phyloP scores from a whole-genome alignment of 2,329 filamentous ascomycete genomes.

The Colletotrichum tabaci region DNA sequence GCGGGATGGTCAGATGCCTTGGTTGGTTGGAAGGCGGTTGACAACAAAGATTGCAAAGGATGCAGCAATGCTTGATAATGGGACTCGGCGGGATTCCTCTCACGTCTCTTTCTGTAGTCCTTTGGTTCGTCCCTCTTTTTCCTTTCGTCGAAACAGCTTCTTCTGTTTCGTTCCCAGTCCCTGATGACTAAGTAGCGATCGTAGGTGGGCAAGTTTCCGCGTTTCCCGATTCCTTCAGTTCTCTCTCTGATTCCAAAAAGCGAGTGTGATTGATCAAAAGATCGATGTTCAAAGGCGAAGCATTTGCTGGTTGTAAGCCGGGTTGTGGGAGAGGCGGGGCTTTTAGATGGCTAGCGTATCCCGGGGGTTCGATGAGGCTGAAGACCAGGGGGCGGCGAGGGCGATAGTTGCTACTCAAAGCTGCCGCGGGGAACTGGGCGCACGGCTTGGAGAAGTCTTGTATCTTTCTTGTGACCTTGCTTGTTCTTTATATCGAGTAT shows the following conservation, averaged over 20 bases:
- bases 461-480: slow-evolving; percentile 10
- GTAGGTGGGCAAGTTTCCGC: slow-evolving; percentile 48
- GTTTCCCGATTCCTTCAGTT: slow-evolving; percentile 26
- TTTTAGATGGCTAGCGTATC: slow-evolving; percentile 10
- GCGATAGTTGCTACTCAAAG: slow-evolving; percentile 16
- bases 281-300: slow-evolving; percentile 28
- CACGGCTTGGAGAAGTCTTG: slow-evolving; percentile 2
- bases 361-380: slow-evolving; percentile 18
- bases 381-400: slow-evolving; percentile 27
- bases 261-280: slow-evolving; percentile 50
- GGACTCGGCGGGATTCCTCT: slow-evolving; percentile 32
- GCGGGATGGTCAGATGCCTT: slow-evolving; percentile 10
- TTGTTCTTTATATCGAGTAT: slow-evolving; percentile 40
- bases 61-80: slow-evolving; percentile 21
- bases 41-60: slow-evolving; percentile 28
- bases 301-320: slow-evolving; percentile 34
- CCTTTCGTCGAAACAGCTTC: slow-evolving; percentile 4
- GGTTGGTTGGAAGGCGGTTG: slow-evolving; percentile 4
- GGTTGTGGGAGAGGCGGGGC: slow-evolving; percentile 1
- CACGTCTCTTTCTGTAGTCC: slow-evolving; percentile 38
- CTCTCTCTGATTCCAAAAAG: slow-evolving; percentile 46
- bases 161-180: slow-evolving; percentile 23
- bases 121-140: slow-evolving; percentile 35
- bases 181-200: slow-evolving; percentile 55
- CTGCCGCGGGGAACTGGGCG: not conserved